These are phyloP conservation scores for Colletotrichum theobromicola DNA, from an alignment of 2,329 filamentous ascomycete genomes.

Conservation along the genomic window DNA sequence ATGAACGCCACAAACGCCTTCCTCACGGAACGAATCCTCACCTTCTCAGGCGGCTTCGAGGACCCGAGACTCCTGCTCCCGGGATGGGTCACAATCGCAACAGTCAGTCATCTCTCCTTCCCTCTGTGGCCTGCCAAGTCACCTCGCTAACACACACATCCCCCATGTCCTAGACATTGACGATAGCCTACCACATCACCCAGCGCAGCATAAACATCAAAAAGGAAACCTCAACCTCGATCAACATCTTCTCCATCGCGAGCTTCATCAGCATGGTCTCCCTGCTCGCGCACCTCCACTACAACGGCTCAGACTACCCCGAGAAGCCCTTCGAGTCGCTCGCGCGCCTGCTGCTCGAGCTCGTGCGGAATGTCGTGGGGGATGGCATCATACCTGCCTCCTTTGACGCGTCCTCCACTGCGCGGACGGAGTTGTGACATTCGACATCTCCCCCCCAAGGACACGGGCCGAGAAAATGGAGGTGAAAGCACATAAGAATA, in stretches of 20 bases:
- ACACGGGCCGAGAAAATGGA: not conserved
- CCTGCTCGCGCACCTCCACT: constrained; percentile 70
- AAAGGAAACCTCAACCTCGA: constrained; percentile 79
- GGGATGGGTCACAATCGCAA: constrained; percentile 80
- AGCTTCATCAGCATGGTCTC: constrained; percentile 79
- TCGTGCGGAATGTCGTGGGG: not conserved
- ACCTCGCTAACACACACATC: not conserved
- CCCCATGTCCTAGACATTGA: constrained; percentile 62
- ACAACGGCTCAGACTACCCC: constrained; percentile 65
- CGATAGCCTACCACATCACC: constrained; percentile 76
- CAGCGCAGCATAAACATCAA: constrained; percentile 81
- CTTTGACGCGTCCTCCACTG: not conserved
- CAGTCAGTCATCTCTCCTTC: constrained; percentile 51
- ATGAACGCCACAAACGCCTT: constrained; percentile 79
- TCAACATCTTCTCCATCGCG: constrained; percentile 77
- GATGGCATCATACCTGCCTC: not conserved
- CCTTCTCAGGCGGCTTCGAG: constrained; percentile 71
- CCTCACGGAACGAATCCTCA: constrained; percentile 74
- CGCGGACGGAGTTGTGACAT: constrained; percentile 1
- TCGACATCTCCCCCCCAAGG: no score
- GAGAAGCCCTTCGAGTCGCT: constrained; percentile 51
- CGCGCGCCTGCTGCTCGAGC: not conserved
- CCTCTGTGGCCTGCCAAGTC: not conserved
- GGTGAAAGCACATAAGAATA: not conserved
- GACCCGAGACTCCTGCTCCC: constrained; percentile 75